A percentile compares a stretch with the other conserved stretches of the same genome.
Evolutionary conservation across 306 rosid genomes (phyloP).

Genomic region (Citrullus colocynthis): DNA sequence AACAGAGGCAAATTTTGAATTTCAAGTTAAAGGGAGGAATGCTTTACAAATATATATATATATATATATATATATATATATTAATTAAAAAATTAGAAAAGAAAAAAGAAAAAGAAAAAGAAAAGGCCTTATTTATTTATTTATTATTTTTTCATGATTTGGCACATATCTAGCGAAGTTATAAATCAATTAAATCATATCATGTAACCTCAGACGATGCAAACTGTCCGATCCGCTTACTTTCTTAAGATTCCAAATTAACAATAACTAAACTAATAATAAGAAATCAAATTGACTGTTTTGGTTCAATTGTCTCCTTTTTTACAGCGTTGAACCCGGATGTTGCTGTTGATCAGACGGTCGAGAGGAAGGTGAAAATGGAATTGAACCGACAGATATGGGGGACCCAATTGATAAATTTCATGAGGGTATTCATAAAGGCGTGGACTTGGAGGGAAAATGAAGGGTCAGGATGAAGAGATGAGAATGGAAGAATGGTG

Average conservation of each 20-base stretch:
- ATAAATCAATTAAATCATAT: not conserved
- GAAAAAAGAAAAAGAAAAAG: not conserved
- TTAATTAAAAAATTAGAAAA: too few species aligned
- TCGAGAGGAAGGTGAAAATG: not conserved
- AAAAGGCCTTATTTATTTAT: not conserved
- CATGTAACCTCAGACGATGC: not conserved
- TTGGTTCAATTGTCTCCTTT: not conserved
- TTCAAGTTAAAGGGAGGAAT: not conserved
- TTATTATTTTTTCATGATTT: not conserved
- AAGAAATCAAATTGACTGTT: not conserved
- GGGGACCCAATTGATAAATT: not conserved
- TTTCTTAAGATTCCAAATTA: not conserved
- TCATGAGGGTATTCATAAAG: not conserved
- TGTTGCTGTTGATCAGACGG: not conserved
- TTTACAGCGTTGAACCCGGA: not conserved
- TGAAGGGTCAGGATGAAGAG: conserved; percentile 2
- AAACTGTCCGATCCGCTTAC: not conserved
- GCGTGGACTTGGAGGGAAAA: not conserved
- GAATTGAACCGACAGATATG: not conserved
- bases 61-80: too few species aligned
- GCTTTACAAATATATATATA: not conserved
- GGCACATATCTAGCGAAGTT: not conserved
- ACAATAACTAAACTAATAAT: not conserved
- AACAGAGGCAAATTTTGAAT: not conserved
- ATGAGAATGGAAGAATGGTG: conserved; percentile 6